Conservation (phyloP, 345 rosid species). For the Camelina hispida region DNA sequence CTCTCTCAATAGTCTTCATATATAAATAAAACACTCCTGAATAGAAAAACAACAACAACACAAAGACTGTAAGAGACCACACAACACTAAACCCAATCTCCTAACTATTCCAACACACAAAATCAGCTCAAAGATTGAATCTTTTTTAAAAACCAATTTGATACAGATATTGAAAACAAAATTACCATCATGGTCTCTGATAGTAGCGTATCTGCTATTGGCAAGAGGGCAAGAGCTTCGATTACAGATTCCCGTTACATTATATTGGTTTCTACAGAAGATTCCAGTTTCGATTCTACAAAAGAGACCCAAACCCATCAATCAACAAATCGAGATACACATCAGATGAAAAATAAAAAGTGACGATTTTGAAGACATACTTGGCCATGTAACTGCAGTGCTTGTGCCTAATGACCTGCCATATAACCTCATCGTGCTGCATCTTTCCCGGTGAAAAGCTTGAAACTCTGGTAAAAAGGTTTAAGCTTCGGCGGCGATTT, state of each 20-base stretch:
- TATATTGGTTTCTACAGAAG: conserved; percentile 94
- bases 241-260: conserved; percentile 91
- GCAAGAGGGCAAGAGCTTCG: conserved; percentile 98
- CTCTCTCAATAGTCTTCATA: conserved; percentile 97
- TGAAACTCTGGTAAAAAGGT: background rate
- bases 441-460: conserved; percentile 40
- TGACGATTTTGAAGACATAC: conserved; percentile 40
- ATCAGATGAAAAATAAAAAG: background rate
- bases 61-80: conserved; percentile 23
- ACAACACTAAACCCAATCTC: background rate
- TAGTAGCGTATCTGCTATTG: conserved; percentile 93
- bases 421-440: conserved; percentile 98
- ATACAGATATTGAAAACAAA: background rate
- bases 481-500: background rate
- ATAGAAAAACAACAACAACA: conserved; percentile 1
- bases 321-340: background rate
- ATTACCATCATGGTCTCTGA: conserved; percentile 87
- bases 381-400: conserved; percentile 99
- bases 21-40: conserved; percentile 90
- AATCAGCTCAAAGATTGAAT: background rate
- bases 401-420: conserved; percentile 96
- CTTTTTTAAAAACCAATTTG: background rate
- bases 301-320: background rate
- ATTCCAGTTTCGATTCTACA: conserved; percentile 82
- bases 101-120: background rate